These are phyloP conservation scores for Leccinellum rugosiceps DNA, from an alignment of 768 basidiomycete species.

Conservation along the genomic window DNA sequence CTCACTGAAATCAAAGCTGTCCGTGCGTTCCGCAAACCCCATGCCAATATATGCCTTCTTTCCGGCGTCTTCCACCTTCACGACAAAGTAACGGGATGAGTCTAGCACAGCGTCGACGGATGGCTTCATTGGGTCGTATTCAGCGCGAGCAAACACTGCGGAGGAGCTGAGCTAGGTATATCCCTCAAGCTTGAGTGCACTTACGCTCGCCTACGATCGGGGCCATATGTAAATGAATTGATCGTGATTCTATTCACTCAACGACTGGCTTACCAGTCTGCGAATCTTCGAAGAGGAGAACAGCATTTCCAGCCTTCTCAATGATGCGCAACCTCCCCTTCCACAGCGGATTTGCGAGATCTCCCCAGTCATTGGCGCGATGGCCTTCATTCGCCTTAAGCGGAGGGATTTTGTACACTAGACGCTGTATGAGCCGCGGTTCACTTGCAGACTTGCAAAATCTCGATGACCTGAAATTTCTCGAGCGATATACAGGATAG, in stretches of 20 bases:
- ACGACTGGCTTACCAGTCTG: slow-evolving; percentile 58
- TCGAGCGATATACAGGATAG: slow-evolving; percentile 83
- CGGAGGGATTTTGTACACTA: slow-evolving; percentile 91
- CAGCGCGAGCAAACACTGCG: slow-evolving; percentile 82
- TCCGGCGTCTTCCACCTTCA: slow-evolving; percentile 85
- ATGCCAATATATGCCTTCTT: slow-evolving; percentile 91
- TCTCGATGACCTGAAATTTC: slow-evolving; percentile 76
- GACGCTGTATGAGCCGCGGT: slow-evolving; percentile 17
- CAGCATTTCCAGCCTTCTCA: slow-evolving; percentile 67
- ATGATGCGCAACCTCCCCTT: slow-evolving; percentile 86
- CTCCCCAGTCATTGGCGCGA: slow-evolving; percentile 91
- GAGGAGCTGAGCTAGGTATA: slow-evolving; percentile 4
- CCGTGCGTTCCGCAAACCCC: slow-evolving; percentile 85
- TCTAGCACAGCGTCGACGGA: slow-evolving; percentile 95
- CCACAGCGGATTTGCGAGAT: slow-evolving; percentile 81
- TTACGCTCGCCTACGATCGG: slow-evolving; percentile 60
- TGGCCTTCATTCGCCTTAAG: slow-evolving; percentile 85
- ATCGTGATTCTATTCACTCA: neutral
- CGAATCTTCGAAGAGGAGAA: slow-evolving; percentile 76
- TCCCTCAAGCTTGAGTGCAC: slow-evolving; percentile 24
- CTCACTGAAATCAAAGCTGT: slow-evolving; percentile 92
- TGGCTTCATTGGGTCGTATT: slow-evolving; percentile 74
- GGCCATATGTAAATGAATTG: slow-evolving; percentile 1
- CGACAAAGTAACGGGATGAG: slow-evolving; percentile 92
- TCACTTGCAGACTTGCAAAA: slow-evolving; percentile 6